Base-by-base conservation (phyloP, 1,139 yeast genomes). In the Candida sojae region DNA sequence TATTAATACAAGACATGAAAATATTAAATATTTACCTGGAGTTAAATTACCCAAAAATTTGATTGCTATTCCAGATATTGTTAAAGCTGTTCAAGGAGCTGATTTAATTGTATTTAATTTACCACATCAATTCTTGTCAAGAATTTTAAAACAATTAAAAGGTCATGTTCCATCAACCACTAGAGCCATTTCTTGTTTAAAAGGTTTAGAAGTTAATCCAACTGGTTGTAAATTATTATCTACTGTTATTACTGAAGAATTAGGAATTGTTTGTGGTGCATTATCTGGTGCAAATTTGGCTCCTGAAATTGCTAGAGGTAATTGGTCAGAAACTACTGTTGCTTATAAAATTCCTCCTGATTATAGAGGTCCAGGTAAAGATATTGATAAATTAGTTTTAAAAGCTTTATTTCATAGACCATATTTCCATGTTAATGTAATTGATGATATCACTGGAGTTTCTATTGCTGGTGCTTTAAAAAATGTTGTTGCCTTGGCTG, bases 381-480 rank as follows among this genome's bases (percentile, higher is more conserved):
- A 75, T 56, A 71, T 75, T 51, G 79, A 75, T 58, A 64, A 63
- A 41, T 60, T 49, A 43, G 70, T 75, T 30, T 68, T 75, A 56
- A 73, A 71, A 56, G 71, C 70, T 23, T 73, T 72, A 4, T 75
- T 75, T 74, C 77, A 74, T 60, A 69, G 80, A 61, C 68, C 71
- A 5, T 75, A 75, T 60, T 75, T 75, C 71, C 80, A 75, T 52
- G 79, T 75, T 40, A 70, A 69, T 43, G 79, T 75, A 31, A 73
- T 75, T 47, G 71, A 71, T 26, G 80, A 75, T 58, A 79, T 75
- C 41, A 76, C 75, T 8, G 80, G 80, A 48, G 77, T 71, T 9
- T 73, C 79, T 7, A 73, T 74, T n/a, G 80, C 80, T 9, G 80
- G 80, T 44, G 80, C 80, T 2, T 66, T 75, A 56, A 75, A 75